Evolutionary conservation across 208 protist species (phyloP), one percentile per base, ranked within the genome.

Genomic region (Porcisia hertigi): DNA sequence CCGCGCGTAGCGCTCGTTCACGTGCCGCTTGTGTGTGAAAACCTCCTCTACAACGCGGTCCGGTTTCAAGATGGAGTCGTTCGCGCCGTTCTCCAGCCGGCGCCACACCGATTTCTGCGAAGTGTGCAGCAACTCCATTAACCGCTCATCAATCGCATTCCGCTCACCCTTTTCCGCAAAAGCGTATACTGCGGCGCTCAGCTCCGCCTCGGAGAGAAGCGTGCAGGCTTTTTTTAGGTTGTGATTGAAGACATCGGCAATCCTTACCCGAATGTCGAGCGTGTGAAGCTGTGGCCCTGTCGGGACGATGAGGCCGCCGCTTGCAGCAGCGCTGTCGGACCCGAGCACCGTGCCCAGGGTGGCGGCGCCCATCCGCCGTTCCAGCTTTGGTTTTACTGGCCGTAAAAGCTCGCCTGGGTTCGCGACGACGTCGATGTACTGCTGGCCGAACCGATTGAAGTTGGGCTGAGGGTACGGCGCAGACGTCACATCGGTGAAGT

Each of bases 131-230:
- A 97, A 79, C 71, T 93, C 86, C 57, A 79, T 72, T n/a, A 97
- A 80, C 23, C 85, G 86, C 66, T 96, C 92, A 55, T 92, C 92
- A 70, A 97, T 96, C 3, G 94, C 94, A 34, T 93, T 86, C 3
- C 90, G 83, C 74, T 97, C 94, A 25, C 89, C 86, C 70, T 97
- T 97, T 65, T 96, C 92, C 14, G 86, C 92, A 77, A 96, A 97
- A 11, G 91, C 89, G 83, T 95, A 96, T 23, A 97, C 92, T n/a
- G 94, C 92, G 3, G 94, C 86, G 34, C 88, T 89, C 52, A 97
- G 82, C 82, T 95, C 91, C 23, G 86, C 76, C 84, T 97, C 92
- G 1, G 88, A 93, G 1, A 97, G 88, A 71, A 97, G 74, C 66
- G 82, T 82, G 79, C 94, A 97, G 45, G 88, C 88, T 55, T 93